phyloP scores from a whole-genome alignment of 805 yeast genomes.

The Komagataella pastoris region DNA sequence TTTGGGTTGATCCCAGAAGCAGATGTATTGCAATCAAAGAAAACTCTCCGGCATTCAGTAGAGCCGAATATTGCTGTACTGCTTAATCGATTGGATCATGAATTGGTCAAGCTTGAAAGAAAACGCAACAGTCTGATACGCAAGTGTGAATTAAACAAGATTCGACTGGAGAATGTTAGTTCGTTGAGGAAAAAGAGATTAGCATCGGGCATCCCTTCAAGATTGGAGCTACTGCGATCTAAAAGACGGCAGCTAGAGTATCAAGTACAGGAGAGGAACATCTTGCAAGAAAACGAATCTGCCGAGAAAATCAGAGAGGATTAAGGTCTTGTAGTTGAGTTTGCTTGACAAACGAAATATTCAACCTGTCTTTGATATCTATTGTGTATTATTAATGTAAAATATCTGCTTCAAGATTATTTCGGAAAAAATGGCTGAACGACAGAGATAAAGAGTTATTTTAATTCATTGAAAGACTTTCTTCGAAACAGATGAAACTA shows the following conservation, averaged over 20 bases:
- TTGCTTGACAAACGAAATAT: background rate
- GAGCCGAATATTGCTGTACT: conserved; percentile 20
- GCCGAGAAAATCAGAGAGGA: background rate
- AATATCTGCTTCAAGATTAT: background rate
- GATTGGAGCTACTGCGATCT: background rate
- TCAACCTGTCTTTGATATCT: background rate
- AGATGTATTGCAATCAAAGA: conserved; percentile 23
- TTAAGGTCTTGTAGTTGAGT: background rate
- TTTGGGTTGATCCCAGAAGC: conserved; percentile 28
- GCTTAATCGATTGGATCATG: conserved; percentile 13
- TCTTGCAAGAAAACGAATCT: background rate
- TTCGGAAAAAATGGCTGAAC: too few relatives aligned
- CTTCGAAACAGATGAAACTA: too few relatives aligned
- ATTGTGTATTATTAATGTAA: background rate
- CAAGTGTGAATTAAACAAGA: conserved; percentile 20
- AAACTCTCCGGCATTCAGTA: conserved; percentile 15
- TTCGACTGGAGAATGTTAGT: conserved; percentile 12
- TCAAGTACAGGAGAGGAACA: background rate
- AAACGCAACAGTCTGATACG: conserved; percentile 15
- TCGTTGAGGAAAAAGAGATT: background rate
- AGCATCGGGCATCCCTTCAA: background rate
- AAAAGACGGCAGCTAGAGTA: background rate
- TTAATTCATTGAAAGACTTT: too few relatives aligned
- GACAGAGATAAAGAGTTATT: too few relatives aligned
- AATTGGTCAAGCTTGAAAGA: conserved; percentile 15